Evolutionary conservation across 352 stramenopile genomes (phyloP).

Genomic region (Pythium phragmitis): DNA sequence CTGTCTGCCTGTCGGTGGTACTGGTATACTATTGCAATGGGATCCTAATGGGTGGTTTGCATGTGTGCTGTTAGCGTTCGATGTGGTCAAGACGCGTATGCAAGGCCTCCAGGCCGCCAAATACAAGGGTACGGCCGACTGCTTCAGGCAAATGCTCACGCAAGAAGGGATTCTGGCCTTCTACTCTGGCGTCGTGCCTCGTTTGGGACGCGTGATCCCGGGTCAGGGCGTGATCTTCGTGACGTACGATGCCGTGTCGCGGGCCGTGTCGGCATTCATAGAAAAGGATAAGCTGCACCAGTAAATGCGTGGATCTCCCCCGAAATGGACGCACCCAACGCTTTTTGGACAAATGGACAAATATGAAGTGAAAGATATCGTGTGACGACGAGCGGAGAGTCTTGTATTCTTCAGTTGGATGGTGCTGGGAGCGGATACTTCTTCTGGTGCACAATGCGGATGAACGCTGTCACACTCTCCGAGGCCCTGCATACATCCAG

Average conservation of each 20-base stretch:
- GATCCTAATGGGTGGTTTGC: background rate
- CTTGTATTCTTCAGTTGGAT: constrained; percentile 5
- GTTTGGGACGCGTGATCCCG: constrained; percentile 93
- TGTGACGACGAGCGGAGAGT: too few relatives aligned
- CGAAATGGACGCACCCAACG: constrained; percentile 1
- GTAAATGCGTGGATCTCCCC: background rate
- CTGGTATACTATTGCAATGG: background rate
- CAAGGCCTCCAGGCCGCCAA: constrained; percentile 65
- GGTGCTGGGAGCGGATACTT: constrained; percentile 40
- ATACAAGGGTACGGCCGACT: constrained; percentile 89
- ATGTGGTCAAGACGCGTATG: constrained; percentile 88
- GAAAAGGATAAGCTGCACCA: constrained; percentile 30
- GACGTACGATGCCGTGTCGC: constrained; percentile 85
- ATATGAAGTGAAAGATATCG: background rate
- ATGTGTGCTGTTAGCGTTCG: constrained; percentile 48
- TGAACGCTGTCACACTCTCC: constrained; percentile 71
- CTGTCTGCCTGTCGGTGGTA: background rate
- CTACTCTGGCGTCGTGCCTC: constrained; percentile 91
- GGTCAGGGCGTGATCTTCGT: constrained; percentile 98
- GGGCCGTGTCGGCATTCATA: constrained; percentile 49
- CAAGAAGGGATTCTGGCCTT: constrained; percentile 90
- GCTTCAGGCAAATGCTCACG: constrained; percentile 87
- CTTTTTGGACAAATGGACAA: background rate
- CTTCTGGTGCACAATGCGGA: constrained; percentile 78
- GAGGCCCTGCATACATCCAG: constrained; percentile 32